These are phyloP conservation scores for Ambrosia hybrid DNA, from an alignment of 140 eudicot species.

Conservation along the genomic window DNA sequence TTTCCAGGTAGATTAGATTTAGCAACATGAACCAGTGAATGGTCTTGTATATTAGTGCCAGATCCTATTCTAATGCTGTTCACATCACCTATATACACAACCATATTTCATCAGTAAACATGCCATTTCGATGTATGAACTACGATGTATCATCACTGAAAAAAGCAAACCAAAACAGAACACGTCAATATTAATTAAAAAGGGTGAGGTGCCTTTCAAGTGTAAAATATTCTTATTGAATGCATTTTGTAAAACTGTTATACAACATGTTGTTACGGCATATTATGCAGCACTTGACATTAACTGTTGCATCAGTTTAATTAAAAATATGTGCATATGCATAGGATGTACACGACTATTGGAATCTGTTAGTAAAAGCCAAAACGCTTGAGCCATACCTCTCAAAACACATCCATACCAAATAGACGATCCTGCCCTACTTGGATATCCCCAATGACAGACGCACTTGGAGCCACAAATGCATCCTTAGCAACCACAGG, in stretches of 20 bases:
- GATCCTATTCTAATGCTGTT: constrained; percentile 77
- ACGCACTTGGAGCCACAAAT: constrained; percentile 82
- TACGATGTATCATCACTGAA: no score
- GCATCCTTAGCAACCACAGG: constrained; percentile 75
- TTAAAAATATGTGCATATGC: no score
- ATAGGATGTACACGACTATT: background rate
- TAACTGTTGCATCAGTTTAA: no score
- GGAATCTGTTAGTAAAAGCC: background rate
- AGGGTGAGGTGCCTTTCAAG: no score
- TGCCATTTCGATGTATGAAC: no score
- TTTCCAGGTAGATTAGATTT: constrained; percentile 71
- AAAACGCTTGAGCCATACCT: constrained; percentile 38
- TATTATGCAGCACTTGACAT: no score
- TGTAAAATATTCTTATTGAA: no score
- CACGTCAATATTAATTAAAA: no score
- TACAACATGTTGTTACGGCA: no score
- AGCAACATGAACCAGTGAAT: constrained; percentile 82
- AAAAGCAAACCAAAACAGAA: no score
- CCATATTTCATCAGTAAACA: background rate
- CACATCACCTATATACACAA: constrained; percentile 57
- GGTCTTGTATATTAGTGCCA: constrained; percentile 84
- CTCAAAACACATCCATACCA: constrained; percentile 82
- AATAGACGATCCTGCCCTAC: constrained; percentile 60
- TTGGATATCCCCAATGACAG: constrained; percentile 66
- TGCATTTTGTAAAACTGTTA: no score